Base-by-base conservation (phyloP, 805 yeast species). In the Zygosaccharomyces siamensis region DNA sequence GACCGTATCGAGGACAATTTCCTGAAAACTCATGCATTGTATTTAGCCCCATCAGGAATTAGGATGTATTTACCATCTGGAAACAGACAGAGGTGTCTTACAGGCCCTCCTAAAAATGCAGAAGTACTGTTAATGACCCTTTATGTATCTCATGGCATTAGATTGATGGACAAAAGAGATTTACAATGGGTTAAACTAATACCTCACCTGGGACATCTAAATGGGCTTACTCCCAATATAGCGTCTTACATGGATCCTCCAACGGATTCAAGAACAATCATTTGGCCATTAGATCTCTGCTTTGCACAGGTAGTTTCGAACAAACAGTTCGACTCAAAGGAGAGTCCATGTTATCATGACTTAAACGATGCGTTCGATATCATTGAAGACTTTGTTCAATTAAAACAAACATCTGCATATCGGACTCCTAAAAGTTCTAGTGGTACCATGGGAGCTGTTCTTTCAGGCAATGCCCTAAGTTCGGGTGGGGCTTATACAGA, bases 211-310 rank as follows among this genome's bases (percentile, higher is more conserved):
- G 77, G 76, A 49, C 89, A 84, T 60, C 70, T 84, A 53, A 84
- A 83, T 62, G 86, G 84, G 20, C 75, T 80, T 54, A 80, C 90
- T 0, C 82, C 89, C 0, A 72, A 72, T 8, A 74, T 86, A 2
- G 71, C 89, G 10, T 71, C 73, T 21, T 85, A 77, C 61, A 70
- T 82, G 40, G 71, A 69, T 43, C 70, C 74, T 0, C 80, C 79
- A 3, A 73, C 71, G 27, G 78, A 77, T 54, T 72, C 71, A 24
- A 81, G 82, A 57, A 79, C 72, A 47, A 76, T 86, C 1, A 65
- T 80, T 39, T 86, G 95, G 95, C 95, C 95, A 0, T 67, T 83
- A 57, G 78, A 77, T 40, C 67, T 86, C 18, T 83, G 90, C 57
- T 71, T 78, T 48, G 69, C 79, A 4, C 93, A 86, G 59, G 68